phyloP scores from a whole-genome alignment of 1,139 yeast species.

The Hyphopichia burtonii region DNA sequence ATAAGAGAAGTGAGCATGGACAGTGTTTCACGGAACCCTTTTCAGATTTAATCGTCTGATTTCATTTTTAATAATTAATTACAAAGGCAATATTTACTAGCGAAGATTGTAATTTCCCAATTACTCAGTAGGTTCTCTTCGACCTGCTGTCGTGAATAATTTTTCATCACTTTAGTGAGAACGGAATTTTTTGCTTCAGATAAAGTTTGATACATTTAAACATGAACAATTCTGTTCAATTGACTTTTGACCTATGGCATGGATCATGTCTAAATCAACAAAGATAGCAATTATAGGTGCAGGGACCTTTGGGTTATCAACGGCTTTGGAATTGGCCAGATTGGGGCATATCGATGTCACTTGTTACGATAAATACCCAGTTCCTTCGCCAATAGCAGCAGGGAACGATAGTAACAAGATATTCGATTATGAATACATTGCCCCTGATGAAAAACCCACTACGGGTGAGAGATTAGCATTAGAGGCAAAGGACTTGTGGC shows the following conservation, averaged over 20 bases:
- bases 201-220: no score
- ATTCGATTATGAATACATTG: conserved; percentile 7
- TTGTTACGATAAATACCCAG: conserved; percentile 7
- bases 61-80: no score
- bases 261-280: neutral
- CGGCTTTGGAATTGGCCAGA: conserved; percentile 9
- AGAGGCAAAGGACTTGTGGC: conserved; percentile 15
- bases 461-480: conserved; percentile 8
- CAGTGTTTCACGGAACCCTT: no score
- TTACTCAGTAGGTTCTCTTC: neutral
- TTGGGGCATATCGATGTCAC: conserved; percentile 8
- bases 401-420: conserved; percentile 12
- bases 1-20: no score
- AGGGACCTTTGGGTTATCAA: conserved; percentile 12
- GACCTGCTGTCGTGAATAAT: neutral
- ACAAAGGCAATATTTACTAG: no score
- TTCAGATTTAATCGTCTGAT: no score
- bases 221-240: no score
- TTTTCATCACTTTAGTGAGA: neutral
- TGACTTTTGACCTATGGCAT: no score
- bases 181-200: neutral
- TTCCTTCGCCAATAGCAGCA: conserved; percentile 11
- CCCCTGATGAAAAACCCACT: conserved; percentile 6
- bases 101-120: no score
- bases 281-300: conserved; percentile 16